Evolutionary conservation across 441 rosid species (phyloP).

Genomic region (Metrosideros polymorpha): DNA sequence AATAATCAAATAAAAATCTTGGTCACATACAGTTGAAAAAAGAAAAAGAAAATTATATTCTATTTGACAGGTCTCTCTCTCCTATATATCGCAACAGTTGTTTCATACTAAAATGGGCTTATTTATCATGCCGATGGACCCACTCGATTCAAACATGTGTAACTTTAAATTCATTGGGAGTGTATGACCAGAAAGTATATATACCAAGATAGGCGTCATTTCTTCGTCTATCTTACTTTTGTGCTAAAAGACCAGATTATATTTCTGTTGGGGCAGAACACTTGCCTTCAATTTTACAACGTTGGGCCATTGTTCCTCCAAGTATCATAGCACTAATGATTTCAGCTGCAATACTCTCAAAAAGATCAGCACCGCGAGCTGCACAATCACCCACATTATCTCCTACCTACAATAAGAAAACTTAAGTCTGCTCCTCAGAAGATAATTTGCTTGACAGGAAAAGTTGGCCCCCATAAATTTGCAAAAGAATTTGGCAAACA

Average conservation of each 20-base stretch:
- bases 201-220: background rate
- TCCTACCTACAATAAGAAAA: slow-evolving; percentile 51
- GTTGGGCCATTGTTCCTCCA: slow-evolving; percentile 96
- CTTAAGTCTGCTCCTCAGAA: background rate
- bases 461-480: background rate
- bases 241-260: background rate
- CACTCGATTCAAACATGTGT: background rate
- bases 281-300: slow-evolving; percentile 90
- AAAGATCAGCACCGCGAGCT: slow-evolving; percentile 98
- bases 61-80: background rate
- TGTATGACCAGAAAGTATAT: background rate
- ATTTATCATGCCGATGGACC: background rate
- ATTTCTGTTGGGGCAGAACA: background rate
- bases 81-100: background rate
- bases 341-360: slow-evolving; percentile 99
- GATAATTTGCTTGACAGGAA: background rate
- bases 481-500: background rate
- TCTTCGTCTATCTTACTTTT: background rate
- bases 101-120: background rate
- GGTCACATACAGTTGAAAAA: background rate
- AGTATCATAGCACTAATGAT: slow-evolving; percentile 98
- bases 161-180: background rate
- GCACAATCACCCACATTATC: slow-evolving; percentile 99
- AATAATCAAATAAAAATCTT: background rate
- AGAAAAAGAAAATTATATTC: background rate